Conservation (phyloP, 345 rosid genomes). For the Populus ilicifolia region DNA sequence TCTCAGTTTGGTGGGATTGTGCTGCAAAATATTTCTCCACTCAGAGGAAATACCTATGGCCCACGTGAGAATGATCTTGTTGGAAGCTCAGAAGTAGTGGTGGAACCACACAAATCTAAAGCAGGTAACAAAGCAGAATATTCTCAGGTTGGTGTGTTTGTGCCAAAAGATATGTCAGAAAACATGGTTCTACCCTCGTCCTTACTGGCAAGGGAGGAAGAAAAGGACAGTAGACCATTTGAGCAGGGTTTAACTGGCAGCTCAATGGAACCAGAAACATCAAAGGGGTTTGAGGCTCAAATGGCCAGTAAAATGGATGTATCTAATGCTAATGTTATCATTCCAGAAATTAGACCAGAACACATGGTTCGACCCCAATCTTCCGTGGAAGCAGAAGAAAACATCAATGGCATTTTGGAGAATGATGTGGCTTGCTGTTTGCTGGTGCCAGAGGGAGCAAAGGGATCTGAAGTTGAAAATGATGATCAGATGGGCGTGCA, state of each 20-base stretch:
- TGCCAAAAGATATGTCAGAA: conserved; percentile 15
- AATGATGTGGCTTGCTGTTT: background rate
- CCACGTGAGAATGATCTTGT: background rate
- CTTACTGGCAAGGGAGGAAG: conserved; percentile 12
- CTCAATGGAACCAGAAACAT: conserved; percentile 1
- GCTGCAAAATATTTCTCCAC: conserved; percentile 8
- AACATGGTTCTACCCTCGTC: conserved; percentile 15
- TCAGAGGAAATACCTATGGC: conserved; percentile 1
- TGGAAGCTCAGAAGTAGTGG: background rate
- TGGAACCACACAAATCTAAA: background rate
- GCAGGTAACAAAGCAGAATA: conserved; percentile 3
- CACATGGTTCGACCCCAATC: background rate
- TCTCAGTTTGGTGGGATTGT: conserved; percentile 2
- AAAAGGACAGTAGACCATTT: background rate
- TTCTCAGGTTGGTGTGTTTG: conserved; percentile 19
- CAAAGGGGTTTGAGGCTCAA: background rate
- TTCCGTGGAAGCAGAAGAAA: background rate
- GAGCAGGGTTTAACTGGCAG: conserved; percentile 4
- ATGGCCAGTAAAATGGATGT: background rate
- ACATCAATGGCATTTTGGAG: background rate
- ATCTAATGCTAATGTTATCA: background rate
- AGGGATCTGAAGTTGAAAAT: background rate
- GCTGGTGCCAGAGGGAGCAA: background rate
- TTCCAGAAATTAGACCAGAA: background rate
- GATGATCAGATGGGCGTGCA: background rate